Percentiles rank a stretch among this genome's conserved stretches.
These are phyloP conservation scores for Fusarium begoniae DNA, from an alignment of 2,329 filamentous ascomycete genomes.

Conservation along the genomic window DNA sequence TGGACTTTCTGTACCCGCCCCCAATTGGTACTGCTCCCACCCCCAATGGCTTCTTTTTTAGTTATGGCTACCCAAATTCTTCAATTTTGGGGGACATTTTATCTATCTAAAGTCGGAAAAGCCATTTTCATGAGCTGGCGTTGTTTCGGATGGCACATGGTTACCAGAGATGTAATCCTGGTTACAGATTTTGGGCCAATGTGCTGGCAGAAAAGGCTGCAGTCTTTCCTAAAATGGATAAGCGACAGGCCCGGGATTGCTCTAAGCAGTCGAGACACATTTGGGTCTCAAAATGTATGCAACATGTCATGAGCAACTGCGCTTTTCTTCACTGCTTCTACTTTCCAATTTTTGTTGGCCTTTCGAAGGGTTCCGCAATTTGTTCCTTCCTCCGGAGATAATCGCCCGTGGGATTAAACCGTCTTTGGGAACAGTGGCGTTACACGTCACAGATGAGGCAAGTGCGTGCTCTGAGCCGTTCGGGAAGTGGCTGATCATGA, in stretches of 20 bases:
- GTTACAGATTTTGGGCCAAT: conserved; percentile 7
- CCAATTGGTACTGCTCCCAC: conserved; percentile 27
- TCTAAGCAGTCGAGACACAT: conserved; percentile 12
- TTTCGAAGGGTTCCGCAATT: conserved; percentile 1
- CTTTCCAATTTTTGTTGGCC: not conserved
- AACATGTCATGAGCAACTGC: conserved; percentile 2
- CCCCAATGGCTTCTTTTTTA: conserved; percentile 29
- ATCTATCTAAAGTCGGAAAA: not conserved
- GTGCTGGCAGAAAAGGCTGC: not conserved
- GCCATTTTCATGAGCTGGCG: conserved; percentile 14
- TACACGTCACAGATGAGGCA: conserved; percentile 29
- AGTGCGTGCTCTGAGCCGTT: conserved; percentile 14
- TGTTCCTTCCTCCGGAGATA: conserved; percentile 14
- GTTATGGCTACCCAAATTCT: conserved; percentile 18
- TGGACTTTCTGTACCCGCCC: conserved; percentile 40
- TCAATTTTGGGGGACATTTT: conserved; percentile 33
- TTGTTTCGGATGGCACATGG: conserved; percentile 31
- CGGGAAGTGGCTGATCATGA: conserved; percentile 23
- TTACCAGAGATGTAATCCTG: conserved; percentile 23
- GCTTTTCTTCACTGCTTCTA: conserved; percentile 2
- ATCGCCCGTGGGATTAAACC: conserved; percentile 24
- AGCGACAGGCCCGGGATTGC: conserved; percentile 1
- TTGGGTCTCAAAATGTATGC: conserved; percentile 1
- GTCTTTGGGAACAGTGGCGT: conserved; percentile 25
- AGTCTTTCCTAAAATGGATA: conserved; percentile 16